phyloP scores from a whole-genome alignment of 768 basidiomycete species.

The Collybiopsis confluens region DNA sequence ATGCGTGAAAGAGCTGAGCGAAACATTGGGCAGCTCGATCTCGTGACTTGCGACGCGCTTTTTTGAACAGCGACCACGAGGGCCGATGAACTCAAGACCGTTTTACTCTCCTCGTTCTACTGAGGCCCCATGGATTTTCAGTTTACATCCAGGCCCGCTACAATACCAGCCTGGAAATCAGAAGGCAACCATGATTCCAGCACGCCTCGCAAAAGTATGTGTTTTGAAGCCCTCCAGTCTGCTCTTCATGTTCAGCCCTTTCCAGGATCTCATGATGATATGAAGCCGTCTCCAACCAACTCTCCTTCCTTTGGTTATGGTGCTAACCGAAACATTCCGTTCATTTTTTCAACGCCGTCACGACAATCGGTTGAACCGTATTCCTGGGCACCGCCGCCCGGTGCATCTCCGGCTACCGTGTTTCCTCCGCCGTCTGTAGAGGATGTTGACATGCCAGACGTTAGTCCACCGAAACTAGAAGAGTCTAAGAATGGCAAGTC shows the following conservation, averaged over 20 bases:
- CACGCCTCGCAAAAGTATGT: constrained; percentile 68
- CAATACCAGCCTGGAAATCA: constrained; percentile 5
- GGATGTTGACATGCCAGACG: constrained; percentile 76
- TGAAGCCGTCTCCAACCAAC: constrained; percentile 38
- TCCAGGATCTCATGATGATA: constrained; percentile 36
- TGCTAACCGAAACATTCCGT: constrained; percentile 63
- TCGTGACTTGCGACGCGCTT: constrained; percentile 19
- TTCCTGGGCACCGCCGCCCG: constrained; percentile 64
- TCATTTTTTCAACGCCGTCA: constrained; percentile 60
- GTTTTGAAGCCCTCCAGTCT: neutral
- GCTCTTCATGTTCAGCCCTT: constrained; percentile 10
- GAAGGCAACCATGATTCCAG: constrained; percentile 39
- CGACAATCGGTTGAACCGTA: constrained; percentile 39
- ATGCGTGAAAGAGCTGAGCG: constrained; percentile 21
- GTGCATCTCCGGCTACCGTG: constrained; percentile 55
- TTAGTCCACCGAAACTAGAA: constrained; percentile 52
- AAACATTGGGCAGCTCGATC: constrained; percentile 19
- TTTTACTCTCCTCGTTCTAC: constrained; percentile 45
- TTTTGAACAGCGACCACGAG: constrained; percentile 11
- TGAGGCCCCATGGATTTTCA: constrained; percentile 91
- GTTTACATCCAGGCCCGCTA: constrained; percentile 66
- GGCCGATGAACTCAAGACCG: constrained; percentile 6
- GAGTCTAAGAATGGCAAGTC: constrained; percentile 30
- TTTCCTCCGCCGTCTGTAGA: constrained; percentile 42
- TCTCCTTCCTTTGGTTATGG: constrained; percentile 51